These are phyloP conservation scores for Chamaecyparis obtusa DNA, from an alignment of 75 land plant species.

Conservation along the genomic window DNA sequence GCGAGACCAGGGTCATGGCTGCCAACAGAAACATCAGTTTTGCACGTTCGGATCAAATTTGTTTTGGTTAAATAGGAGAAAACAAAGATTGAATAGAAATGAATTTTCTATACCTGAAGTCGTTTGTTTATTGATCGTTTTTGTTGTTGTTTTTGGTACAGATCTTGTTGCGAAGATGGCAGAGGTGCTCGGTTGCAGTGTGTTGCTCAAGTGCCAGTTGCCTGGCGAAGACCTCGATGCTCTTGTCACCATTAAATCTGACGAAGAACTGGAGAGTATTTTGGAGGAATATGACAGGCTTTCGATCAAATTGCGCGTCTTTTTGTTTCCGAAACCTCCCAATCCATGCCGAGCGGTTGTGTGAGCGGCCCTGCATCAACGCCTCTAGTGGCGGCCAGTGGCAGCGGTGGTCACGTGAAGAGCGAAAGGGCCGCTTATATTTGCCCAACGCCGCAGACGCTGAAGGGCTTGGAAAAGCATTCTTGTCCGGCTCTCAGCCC, in stretches of 20 bases:
- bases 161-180: conserved; percentile 53
- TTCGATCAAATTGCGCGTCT: not conserved
- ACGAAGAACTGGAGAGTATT: conserved; percentile 63
- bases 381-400: too few relatives aligned
- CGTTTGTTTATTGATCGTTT: not conserved
- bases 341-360: too few relatives aligned
- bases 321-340: not conserved
- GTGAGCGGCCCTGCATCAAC: not conserved
- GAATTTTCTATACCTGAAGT: not conserved
- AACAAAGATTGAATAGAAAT: too few relatives aligned
- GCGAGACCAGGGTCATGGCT: conserved; percentile 31
- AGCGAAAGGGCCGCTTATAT: too few relatives aligned
- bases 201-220: conserved; percentile 53
- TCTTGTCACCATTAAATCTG: conserved; percentile 57
- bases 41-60: not conserved
- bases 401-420: too few relatives aligned
- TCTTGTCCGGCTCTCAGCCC: not conserved
- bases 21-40: conserved; percentile 37
- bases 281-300: conserved; percentile 53
- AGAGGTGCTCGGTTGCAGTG: conserved; percentile 28
- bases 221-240: conserved; percentile 74
- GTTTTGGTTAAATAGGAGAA: not conserved
- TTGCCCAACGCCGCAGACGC: too few relatives aligned
- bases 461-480: not conserved
- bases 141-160: not conserved